A percentile compares a stretch with the other conserved stretches of the same genome.
These are phyloP conservation scores for Dactylorhiza incarnata DNA, from an alignment of 106 monocot genomes.

Conservation along the genomic window DNA sequence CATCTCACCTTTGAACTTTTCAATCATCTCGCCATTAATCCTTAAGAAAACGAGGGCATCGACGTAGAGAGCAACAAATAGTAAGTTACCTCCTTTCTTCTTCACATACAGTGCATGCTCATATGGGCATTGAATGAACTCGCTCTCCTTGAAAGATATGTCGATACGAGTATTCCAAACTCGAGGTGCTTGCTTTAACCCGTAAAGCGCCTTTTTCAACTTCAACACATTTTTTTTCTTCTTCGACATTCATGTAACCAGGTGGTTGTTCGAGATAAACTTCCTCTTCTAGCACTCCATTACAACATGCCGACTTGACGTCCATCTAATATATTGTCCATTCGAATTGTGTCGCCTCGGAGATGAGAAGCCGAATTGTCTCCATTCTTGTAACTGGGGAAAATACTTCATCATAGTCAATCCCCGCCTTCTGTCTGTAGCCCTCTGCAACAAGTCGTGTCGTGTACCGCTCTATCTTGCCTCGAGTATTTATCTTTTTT, in stretches of 20 bases:
- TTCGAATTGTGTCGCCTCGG: constrained; percentile 7
- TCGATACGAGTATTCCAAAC: constrained; percentile 9
- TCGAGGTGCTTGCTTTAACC: no score
- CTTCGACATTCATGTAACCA: constrained; percentile 8
- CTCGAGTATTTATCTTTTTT: no score
- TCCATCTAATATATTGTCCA: constrained; percentile 14
- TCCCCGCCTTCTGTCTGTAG: no score
- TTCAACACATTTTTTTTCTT: no score
- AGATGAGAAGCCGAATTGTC: not conserved
- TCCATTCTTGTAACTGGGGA: no score
- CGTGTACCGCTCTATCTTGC: no score
- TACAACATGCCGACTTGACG: constrained; percentile 17
- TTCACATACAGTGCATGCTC: constrained; percentile 8
- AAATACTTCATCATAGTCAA: no score
- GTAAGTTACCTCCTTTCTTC: not conserved
- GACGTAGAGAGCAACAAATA: constrained; percentile 12
- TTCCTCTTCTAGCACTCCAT: constrained; percentile 15
- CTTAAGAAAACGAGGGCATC: constrained; percentile 9
- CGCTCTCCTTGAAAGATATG: not conserved
- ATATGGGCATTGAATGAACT: constrained; percentile 11
- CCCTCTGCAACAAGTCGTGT: no score
- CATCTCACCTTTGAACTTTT: constrained; percentile 12
- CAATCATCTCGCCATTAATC: not conserved
- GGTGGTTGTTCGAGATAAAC: constrained; percentile 13
- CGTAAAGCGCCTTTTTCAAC: no score